These are phyloP conservation scores for Hymenoscyphus scutula DNA, from an alignment of 2,329 filamentous ascomycete genomes.

Conservation along the genomic window DNA sequence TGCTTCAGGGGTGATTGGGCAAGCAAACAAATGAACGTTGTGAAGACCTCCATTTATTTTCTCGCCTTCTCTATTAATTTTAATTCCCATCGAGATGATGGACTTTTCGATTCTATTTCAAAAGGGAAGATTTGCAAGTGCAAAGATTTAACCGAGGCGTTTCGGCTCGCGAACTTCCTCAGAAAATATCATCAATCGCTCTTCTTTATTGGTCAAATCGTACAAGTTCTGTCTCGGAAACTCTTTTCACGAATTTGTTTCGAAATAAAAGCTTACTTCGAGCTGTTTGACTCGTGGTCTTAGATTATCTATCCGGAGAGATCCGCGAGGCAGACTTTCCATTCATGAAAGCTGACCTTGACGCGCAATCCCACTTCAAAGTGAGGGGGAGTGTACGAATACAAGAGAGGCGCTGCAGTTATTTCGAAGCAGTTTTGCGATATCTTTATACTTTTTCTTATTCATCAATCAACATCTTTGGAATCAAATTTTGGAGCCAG, in stretches of 20 bases:
- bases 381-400: not conserved
- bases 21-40: not conserved
- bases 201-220: not conserved
- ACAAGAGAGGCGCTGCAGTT: not conserved
- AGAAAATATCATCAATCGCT: not conserved
- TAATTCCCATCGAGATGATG: not conserved
- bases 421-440: not conserved
- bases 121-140: not conserved
- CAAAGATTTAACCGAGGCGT: not conserved
- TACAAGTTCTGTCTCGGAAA: not conserved
- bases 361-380: not conserved
- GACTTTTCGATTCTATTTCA: not conserved
- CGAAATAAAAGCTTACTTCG: not conserved
- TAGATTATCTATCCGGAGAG: not conserved
- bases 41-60: not conserved
- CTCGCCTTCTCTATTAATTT: not conserved
- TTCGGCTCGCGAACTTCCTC: not conserved
- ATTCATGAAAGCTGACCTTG: not conserved
- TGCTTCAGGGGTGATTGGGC: not conserved
- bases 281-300: not conserved
- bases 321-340: not conserved
- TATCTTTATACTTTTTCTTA: not conserved
- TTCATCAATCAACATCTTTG: not conserved
- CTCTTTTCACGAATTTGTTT: not conserved
- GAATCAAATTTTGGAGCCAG: not conserved